Evolutionary conservation across 345 rosid species (phyloP).

Genomic region (Ailanthus altissimus): DNA sequence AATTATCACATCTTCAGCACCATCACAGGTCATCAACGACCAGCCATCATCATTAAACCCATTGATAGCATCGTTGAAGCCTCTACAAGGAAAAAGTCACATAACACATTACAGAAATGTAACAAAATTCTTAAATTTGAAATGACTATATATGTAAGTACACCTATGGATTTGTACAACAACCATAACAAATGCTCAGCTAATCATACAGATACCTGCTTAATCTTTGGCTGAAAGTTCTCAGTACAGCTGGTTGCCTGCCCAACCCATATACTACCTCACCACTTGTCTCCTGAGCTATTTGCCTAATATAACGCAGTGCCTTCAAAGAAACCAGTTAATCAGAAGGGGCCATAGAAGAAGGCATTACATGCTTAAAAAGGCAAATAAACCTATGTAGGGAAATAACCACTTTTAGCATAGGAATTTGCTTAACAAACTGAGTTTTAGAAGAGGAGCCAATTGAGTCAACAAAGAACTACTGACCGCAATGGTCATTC

Average conservation of each 20-base stretch:
- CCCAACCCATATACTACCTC: constrained; percentile 96
- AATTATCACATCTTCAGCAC: constrained; percentile 89
- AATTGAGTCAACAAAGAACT: neutral
- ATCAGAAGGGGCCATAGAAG: constrained; percentile 10
- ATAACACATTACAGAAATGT: neutral
- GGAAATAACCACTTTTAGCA: neutral
- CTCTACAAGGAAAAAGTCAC: constrained; percentile 45
- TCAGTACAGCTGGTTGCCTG: constrained; percentile 89
- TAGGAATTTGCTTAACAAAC: neutral
- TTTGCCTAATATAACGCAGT: constrained; percentile 73
- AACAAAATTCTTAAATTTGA: neutral
- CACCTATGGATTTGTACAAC: neutral
- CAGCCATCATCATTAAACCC: constrained; percentile 97
- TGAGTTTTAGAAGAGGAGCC: neutral
- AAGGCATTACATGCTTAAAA: neutral
- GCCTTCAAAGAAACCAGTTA: constrained; percentile 53
- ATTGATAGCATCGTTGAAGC: constrained; percentile 91
- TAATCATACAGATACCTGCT: constrained; percentile 60
- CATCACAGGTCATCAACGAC: constrained; percentile 81
- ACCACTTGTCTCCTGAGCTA: constrained; percentile 96
- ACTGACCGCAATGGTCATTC: constrained; percentile 91
- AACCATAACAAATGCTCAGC: neutral
- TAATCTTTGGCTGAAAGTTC: constrained; percentile 94
- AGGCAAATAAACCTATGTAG: neutral
- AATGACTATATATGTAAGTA: neutral